Evolutionary conservation across 768 basidiomycete genomes (phyloP), one percentile per base, ranked within the genome.

Genomic region (Rhizopogon salebrosus): DNA sequence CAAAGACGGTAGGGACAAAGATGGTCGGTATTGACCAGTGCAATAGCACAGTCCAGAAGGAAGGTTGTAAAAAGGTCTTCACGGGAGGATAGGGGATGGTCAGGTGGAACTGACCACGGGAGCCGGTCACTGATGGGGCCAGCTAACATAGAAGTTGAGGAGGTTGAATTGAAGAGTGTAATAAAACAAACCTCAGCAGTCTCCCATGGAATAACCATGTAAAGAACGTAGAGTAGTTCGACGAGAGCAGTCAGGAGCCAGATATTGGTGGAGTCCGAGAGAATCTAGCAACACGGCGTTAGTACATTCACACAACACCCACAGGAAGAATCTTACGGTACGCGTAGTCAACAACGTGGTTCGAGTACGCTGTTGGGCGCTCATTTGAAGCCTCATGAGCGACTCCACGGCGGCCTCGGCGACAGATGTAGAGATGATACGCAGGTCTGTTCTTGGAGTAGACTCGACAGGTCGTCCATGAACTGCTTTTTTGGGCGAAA

Each of bases 21-120:
- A 88, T 55, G 13, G 84, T 74, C 3, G 86, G 85, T 38, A 86
- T 60, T 26, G 73, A 72, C 85, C 86, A 88, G 59, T 85, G 80
- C 6, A 79, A 55, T 10, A 87, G 65, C 36, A 80, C 75, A 27
- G 69, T 65, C 78, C 80, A 83, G 52, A 84, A 79, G 2, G 73
- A 71, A 14, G 61, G 59, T 9, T 75, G 73, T 48, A 72, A 70
- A 65, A 85, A 75, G 10, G 71, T 71, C 40, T 54, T 53, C 7
- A 70, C 55, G 0, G 81, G 81, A 3, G 83, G 78, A 56, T 83
- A 84, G n/a, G 67, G 64, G 36, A 84, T 42, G 10, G 64, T 20
- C 6, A 68, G 26, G 11, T 62, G 52, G 51, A 58, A 55, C n/a
- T 41, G 22, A 51, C 51, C 10, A 48, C 13, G 41, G 36, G 49